A percentile compares a stretch with the other conserved stretches of the same genome.
Conservation (phyloP, 305 asterid genomes). For the Petunia hybrid region DNA sequence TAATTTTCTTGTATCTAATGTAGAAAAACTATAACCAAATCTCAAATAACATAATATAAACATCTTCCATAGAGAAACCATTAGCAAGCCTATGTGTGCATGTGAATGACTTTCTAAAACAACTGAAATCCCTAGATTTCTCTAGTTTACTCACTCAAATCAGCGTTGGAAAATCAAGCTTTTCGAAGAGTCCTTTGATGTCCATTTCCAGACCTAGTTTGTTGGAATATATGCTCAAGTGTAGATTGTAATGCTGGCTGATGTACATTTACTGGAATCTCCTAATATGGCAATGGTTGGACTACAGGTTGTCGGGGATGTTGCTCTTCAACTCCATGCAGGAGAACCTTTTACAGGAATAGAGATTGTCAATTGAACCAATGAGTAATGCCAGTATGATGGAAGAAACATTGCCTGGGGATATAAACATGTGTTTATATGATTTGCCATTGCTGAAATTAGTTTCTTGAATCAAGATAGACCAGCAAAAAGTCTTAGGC, state of each 20-base stretch:
- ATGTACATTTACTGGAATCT: neutral
- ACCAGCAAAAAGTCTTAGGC: no score
- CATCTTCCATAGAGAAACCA: no score
- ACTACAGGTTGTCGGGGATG: constrained; percentile 84
- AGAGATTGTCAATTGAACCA: constrained; percentile 72
- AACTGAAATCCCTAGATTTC: no score
- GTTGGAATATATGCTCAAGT: neutral
- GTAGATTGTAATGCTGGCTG: neutral
- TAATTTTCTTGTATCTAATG: no score
- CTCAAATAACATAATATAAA: no score
- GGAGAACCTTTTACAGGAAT: constrained; percentile 66
- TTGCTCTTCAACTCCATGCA: constrained; percentile 73
- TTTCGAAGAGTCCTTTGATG: neutral
- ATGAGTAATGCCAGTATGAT: neutral
- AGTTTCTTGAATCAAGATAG: neutral
- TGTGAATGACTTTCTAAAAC: no score
- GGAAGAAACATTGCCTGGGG: neutral
- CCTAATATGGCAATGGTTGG: constrained; percentile 4
- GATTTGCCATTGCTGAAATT: neutral
- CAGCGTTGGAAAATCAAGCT: neutral
- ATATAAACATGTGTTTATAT: neutral
- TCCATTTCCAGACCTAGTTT: constrained; percentile 12
- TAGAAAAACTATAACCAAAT: no score
- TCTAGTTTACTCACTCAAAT: no score
- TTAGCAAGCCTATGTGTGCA: no score